A percentile compares a stretch with the other conserved stretches of the same genome.
Conservation (phyloP, 805 yeast species). For the Starmera amethionina region DNA sequence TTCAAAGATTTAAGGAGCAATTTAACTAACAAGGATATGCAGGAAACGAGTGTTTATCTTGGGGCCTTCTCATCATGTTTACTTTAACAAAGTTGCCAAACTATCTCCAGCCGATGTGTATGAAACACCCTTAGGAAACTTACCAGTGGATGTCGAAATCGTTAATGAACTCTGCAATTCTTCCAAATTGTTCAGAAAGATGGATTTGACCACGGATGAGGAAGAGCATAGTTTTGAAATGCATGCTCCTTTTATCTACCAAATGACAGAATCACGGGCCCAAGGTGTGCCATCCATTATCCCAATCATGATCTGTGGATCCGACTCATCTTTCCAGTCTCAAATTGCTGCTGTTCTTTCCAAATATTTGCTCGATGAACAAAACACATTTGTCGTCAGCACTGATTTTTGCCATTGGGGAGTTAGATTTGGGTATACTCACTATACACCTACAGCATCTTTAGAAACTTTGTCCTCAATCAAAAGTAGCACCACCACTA, state of each 20-base stretch:
- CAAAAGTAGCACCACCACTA: not conserved
- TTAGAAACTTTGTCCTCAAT: slow-evolving; percentile 9
- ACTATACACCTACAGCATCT: slow-evolving; percentile 26
- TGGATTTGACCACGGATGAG: slow-evolving; percentile 56
- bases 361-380: slow-evolving; percentile 43
- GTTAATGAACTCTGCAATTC: slow-evolving; percentile 25
- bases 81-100: slow-evolving; percentile 52
- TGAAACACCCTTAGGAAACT: slow-evolving; percentile 76
- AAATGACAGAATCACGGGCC: slow-evolving; percentile 28
- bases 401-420: slow-evolving; percentile 98
- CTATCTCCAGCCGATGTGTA: slow-evolving; percentile 43
- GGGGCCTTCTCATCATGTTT: slow-evolving; percentile 92
- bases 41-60: slow-evolving; percentile 62
- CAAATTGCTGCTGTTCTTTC: slow-evolving; percentile 37
- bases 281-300: slow-evolving; percentile 40
- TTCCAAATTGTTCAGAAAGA: slow-evolving; percentile 37
- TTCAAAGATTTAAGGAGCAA: too few species aligned
- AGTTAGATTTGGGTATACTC: slow-evolving; percentile 46
- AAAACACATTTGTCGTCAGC: slow-evolving; percentile 67
- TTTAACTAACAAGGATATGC: slow-evolving; percentile 1
- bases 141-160: slow-evolving; percentile 52
- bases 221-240: slow-evolving; percentile 91
- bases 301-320: slow-evolving; percentile 70
- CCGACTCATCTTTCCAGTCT: slow-evolving; percentile 34
- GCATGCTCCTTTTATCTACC: slow-evolving; percentile 75